These are phyloP conservation scores for Besnoitia besnoiti DNA, from an alignment of 169 alveolate genomes.

Conservation along the genomic window DNA sequence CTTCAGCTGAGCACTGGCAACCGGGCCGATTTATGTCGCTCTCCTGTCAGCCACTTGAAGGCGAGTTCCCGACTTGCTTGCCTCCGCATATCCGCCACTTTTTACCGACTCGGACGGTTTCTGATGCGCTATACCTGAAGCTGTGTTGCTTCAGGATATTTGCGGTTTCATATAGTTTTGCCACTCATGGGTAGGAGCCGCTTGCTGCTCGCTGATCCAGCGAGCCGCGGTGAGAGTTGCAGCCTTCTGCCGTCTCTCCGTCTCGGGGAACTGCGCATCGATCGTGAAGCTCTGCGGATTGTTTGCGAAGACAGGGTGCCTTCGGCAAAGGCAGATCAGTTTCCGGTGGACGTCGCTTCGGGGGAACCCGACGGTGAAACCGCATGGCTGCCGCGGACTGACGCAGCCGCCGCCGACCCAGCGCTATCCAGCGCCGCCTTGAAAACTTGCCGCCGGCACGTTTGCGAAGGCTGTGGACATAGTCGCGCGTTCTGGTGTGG, in stretches of 20 bases:
- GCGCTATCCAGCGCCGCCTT: not conserved
- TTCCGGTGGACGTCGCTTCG: not conserved
- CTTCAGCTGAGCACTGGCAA: no score
- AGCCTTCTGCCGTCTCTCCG: not conserved
- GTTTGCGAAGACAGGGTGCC: not conserved
- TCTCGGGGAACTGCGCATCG: not conserved
- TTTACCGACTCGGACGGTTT: no score
- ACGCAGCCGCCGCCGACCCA: no score
- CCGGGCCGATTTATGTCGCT: no score
- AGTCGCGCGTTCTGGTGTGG: constrained; percentile 28
- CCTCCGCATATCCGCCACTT: no score
- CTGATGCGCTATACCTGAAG: no score
- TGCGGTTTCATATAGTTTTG: not conserved
- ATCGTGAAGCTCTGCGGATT: not conserved
- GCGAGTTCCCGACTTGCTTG: no score
- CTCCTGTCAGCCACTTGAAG: no score
- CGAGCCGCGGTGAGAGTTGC: not conserved
- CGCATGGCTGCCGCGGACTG: no score
- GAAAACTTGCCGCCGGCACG: not conserved
- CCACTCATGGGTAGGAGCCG: not conserved
- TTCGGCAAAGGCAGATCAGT: not conserved
- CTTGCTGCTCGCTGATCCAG: not conserved
- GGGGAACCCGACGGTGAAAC: no score
- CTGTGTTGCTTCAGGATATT: no score
- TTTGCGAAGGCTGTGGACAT: constrained; percentile 29